Base-by-base conservation (phyloP, 176 grass and related monocot species). In the Leersia perrieri region DNA sequence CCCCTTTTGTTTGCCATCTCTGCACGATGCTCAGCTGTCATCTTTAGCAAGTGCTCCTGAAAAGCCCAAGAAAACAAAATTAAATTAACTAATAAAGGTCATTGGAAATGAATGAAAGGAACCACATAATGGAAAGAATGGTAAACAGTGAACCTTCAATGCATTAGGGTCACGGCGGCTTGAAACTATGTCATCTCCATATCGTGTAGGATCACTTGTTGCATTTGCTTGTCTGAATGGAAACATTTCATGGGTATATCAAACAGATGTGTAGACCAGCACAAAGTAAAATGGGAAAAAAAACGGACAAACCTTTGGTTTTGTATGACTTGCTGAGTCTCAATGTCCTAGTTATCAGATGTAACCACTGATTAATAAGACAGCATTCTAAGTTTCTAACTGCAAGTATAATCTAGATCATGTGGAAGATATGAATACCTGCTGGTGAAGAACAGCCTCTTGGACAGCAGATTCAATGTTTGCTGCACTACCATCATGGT, bases 1-100 rank as follows among this genome's bases (percentile, higher is more conserved):
- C 88, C 92, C 72, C 91, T 91, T 89, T 99, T 99, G 89, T 80
- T 99, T 78, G 90, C 84, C 92, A 95, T 89, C 31, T 95, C 92
- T 11, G 84, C 84, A 15, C 88, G 92, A 90, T 99, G 96, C 26
- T 91, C 85, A 30, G 90, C 75, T 14, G 88, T 82, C 84, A 99
- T 99, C 78, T 87, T 99, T 68, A 95, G 64, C 29, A 98, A 81
- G 81, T 98, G 92, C 39, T 95, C 96, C 96, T 98, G 83, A 78
- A 80, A 69, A 77, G 69, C 18, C 20, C 10, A 60, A 66, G 13
- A 66, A 53, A 63, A 71, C 30, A 42, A 66, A 61, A 62, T 16
- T 33, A 13, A 77, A 60, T 76, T 18, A 65, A 69, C 9, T 27
- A 76, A 61, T 28, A 8, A 74, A 73, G 51, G 8, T 60, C 51